These are phyloP conservation scores for Trichomonascaceae sp. DNA, from an alignment of 1,139 yeast genomes.

Conservation along the genomic window DNA sequence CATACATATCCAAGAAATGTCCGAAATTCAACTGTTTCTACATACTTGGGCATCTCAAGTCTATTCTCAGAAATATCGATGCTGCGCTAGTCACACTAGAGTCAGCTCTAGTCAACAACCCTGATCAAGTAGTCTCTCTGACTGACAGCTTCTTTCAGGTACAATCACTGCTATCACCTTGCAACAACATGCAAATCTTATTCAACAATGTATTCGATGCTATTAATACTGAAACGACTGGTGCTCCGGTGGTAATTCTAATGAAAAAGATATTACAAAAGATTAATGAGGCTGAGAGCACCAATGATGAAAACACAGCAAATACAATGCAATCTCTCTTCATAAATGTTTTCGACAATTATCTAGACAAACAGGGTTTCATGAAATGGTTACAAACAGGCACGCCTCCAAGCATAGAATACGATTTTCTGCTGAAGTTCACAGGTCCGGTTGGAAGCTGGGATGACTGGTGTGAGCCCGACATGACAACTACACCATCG, in stretches of 20 bases:
- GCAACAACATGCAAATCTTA: constrained; percentile 10
- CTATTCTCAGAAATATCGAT: constrained; percentile 10
- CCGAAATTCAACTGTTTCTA: constrained; percentile 13
- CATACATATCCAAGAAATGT: constrained; percentile 11
- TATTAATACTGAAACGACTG: not conserved
- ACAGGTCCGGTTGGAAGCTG: not conserved
- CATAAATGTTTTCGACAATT: constrained; percentile 13
- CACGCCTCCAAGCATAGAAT: not conserved
- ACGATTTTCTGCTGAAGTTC: not conserved
- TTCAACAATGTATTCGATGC: constrained; percentile 8
- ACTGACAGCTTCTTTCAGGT: constrained; percentile 6
- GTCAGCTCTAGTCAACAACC: constrained; percentile 9
- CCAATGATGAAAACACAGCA: constrained; percentile 7
- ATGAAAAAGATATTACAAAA: constrained; percentile 13
- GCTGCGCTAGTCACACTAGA: constrained; percentile 12
- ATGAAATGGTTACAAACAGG: constrained; percentile 5
- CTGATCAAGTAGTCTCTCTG: constrained; percentile 11
- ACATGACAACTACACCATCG: not conserved
- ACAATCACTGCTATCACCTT: constrained; percentile 12
- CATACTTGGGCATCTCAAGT: constrained; percentile 17
- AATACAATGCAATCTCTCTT: constrained; percentile 10
- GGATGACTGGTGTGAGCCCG: not conserved
- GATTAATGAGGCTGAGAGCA: constrained; percentile 7
- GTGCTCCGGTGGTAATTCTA: constrained; percentile 10
- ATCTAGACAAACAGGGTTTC: constrained; percentile 7